phyloP scores from a whole-genome alignment of 441 rosid species.

The Rhodomyrtus psidioides region DNA sequence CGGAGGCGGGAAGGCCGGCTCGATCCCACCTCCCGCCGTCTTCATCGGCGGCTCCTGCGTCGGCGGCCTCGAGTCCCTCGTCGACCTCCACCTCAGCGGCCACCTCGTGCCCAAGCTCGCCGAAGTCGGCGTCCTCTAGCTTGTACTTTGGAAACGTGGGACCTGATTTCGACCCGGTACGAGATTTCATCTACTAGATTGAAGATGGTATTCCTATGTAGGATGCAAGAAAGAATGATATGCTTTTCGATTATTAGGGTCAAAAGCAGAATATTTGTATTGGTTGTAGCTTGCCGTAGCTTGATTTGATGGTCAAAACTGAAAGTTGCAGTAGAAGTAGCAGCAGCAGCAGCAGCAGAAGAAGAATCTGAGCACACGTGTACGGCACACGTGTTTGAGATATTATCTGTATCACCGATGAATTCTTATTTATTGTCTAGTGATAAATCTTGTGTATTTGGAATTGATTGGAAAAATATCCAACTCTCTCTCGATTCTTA shows the following conservation, averaged over 20 bases:
- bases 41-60: constrained; percentile 14
- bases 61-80: constrained; percentile 18
- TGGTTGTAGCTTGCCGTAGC: not conserved
- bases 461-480: not conserved
- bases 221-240: not conserved
- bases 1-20: not conserved
- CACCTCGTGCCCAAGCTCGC: constrained; percentile 10
- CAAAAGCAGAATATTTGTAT: not conserved
- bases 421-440: not conserved
- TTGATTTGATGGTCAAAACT: not conserved
- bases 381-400: not conserved
- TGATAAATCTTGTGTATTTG: not conserved
- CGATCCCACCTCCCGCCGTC: not conserved
- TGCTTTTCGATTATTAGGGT: not conserved
- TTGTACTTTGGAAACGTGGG: not conserved
- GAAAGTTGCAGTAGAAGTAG: not conserved
- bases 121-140: constrained; percentile 11
- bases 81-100: constrained; percentile 18
- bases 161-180: not conserved
- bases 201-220: not conserved
- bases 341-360: not conserved
- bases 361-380: not conserved
- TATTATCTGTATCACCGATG: not conserved
- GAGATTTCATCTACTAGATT: not conserved
- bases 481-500: not conserved